phyloP scores from a whole-genome alignment of 2,329 filamentous ascomycete species.

The Fusarium albidum region DNA sequence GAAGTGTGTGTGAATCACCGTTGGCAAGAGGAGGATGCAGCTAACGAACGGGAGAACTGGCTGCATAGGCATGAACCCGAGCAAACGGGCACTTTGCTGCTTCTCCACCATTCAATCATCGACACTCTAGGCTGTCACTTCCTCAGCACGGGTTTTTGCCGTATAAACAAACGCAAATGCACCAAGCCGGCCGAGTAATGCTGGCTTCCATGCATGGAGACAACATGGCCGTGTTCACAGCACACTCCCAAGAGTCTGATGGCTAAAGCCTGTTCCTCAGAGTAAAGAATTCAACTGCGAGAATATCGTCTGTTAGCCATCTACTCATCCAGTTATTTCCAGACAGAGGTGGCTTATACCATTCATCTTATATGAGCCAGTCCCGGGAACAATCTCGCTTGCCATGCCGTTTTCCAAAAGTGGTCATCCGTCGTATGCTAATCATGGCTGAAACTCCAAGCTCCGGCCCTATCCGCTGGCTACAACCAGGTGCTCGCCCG shows the following conservation, averaged over 20 bases:
- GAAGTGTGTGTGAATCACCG: too few relatives aligned
- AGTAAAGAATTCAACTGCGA: not conserved
- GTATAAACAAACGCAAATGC: too few relatives aligned
- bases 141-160: too few relatives aligned
- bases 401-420: constrained; percentile 10
- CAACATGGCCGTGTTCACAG: constrained; percentile 16
- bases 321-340: not conserved
- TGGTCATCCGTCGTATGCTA: constrained; percentile 20
- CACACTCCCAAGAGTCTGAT: constrained; percentile 5
- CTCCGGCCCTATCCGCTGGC: constrained; percentile 13
- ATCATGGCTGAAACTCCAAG: constrained; percentile 22
- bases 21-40: too few relatives aligned
- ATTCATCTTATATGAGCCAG: not conserved
- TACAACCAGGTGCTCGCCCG: not conserved
- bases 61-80: too few relatives aligned
- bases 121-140: too few relatives aligned
- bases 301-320: constrained; percentile 1
- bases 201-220: too few relatives aligned
- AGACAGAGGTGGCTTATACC: not conserved
- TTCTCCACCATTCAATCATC: too few relatives aligned
- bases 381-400: not conserved
- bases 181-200: too few relatives aligned
- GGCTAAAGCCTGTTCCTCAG: not conserved
- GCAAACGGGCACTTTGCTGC: too few relatives aligned
- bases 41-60: too few relatives aligned